A percentile compares a stretch with the other conserved stretches of the same genome.
These are phyloP conservation scores for Picocystis salinarum DNA, from an alignment of 139 green algal genomes.

Conservation along the genomic window DNA sequence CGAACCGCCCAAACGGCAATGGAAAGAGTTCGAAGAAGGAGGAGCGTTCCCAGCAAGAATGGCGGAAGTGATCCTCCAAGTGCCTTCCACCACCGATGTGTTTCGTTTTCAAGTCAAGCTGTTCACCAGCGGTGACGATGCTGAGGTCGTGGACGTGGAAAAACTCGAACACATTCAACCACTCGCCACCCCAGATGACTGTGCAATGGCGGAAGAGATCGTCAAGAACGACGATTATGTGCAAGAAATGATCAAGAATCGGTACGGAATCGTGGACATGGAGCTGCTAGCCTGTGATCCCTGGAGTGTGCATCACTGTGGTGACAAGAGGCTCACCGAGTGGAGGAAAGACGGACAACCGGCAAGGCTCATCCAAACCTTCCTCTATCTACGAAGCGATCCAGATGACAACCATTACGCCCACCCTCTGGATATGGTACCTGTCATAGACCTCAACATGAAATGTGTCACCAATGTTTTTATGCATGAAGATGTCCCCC, in stretches of 20 bases:
- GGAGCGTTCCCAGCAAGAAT: too few species aligned
- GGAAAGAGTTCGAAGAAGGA: too few species aligned
- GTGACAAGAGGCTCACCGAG: constrained; percentile 9
- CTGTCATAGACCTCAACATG: constrained; percentile 50
- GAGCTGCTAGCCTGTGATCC: constrained; percentile 36
- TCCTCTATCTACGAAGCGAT: constrained; percentile 39
- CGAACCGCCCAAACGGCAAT: too few species aligned
- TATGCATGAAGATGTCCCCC: constrained; percentile 19
- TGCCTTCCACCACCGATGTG: too few species aligned
- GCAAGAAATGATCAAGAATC: constrained; percentile 24
- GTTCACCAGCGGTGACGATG: too few species aligned
- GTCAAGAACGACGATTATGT: constrained; percentile 8
- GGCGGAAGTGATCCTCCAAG: too few species aligned
- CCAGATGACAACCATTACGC: constrained; percentile 56
- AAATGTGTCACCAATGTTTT: constrained; percentile 26
- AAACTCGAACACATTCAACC: too few species aligned
- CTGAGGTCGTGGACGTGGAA: too few species aligned
- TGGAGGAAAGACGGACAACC: constrained; percentile 9
- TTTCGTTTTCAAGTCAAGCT: too few species aligned
- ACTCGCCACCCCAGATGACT: constrained; percentile 30
- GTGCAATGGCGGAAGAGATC: constrained; percentile 25
- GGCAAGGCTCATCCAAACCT: constrained; percentile 32
- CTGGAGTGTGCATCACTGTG: constrained; percentile 28
- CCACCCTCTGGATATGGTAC: constrained; percentile 46
- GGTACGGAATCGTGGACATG: constrained; percentile 41